These are phyloP conservation scores for Asterophora parasitica DNA, from an alignment of 768 basidiomycete species.

Conservation along the genomic window DNA sequence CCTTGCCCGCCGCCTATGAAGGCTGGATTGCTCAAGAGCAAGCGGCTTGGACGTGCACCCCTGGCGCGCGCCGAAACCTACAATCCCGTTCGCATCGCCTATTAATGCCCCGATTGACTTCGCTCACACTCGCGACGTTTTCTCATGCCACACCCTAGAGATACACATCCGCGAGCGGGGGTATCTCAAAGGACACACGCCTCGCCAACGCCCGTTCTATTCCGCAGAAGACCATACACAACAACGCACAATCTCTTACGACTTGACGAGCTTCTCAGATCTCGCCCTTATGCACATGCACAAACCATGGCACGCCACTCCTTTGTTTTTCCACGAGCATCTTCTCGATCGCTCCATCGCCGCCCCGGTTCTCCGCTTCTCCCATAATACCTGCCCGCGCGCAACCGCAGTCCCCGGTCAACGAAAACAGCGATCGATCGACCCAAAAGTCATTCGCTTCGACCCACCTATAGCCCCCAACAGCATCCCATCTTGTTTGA, in stretches of 20 bases:
- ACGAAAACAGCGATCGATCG: slow-evolving; percentile 8
- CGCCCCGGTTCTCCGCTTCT: slow-evolving; percentile 1
- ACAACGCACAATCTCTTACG: slow-evolving; percentile 13
- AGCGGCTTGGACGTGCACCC: slow-evolving; percentile 46
- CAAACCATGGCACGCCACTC: slow-evolving; percentile 21
- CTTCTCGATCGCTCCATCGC: slow-evolving; percentile 1
- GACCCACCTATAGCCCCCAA: slow-evolving; percentile 7
- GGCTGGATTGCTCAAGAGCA: slow-evolving; percentile 47
- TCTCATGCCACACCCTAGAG: slow-evolving; percentile 11
- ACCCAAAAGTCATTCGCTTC: slow-evolving; percentile 1
- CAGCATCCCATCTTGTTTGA: slow-evolving; percentile 15
- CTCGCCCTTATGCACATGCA: slow-evolving; percentile 11
- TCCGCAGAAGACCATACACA: slow-evolving; percentile 7
- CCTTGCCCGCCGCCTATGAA: slow-evolving; percentile 82
- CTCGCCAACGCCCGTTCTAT: slow-evolving; percentile 7
- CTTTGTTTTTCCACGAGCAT: slow-evolving; percentile 10
- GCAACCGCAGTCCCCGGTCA: not conserved
- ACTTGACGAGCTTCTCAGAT: slow-evolving; percentile 9
- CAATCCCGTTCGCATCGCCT: slow-evolving; percentile 53
- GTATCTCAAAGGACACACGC: slow-evolving; percentile 5
- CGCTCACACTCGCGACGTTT: slow-evolving; percentile 4
- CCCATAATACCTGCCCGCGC: too few species aligned
- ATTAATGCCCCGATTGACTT: slow-evolving; percentile 21
- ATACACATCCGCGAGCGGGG: not conserved
- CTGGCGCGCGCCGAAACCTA: slow-evolving; percentile 67